Base-by-base conservation (phyloP, 257 asterid genomes). In the Nicotiana obtusifolia region DNA sequence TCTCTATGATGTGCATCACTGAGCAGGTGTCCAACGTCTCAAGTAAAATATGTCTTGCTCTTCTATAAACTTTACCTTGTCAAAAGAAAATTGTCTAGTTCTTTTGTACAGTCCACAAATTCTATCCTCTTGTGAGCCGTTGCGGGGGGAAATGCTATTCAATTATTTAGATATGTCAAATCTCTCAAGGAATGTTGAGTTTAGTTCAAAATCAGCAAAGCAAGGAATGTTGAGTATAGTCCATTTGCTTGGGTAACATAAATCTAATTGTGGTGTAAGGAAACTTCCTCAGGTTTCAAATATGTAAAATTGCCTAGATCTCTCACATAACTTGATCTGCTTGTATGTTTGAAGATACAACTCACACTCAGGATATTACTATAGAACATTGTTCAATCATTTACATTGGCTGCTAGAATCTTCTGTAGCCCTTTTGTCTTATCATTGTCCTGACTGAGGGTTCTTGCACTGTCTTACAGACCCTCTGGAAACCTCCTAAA, bases 401-500 rank as follows among this genome's bases (percentile, higher is more conserved):
- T 15, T 49, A 15, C 49, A 7, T 83, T 37, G 49, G 61, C n/a
- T 8, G 11, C 13, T 4, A 19, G n/a, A 35, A 52, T 3, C 15
- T 37, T 73, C 41, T 57, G n/a, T 59, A n/a, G 15, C 47, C 2
- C 41, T 15, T 61, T 61, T 37, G 6, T 59, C 53, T 44, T 24
- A 24, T 47, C 24, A 19, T 47, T 84, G 35, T 73, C 61, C 79
- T 47, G 62, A 47, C 14, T 73, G 7, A 24, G 61, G 83, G 73
- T 24, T 81, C 62, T 87, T 49, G 49, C 77, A 80, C 68, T 80
- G 84, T 69, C 86, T 81, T 19, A 79, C 88, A 94, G 92, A 85
- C 90, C 82, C 77, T 84, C 3, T 84, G 91, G 91, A 92, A 90
- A 87, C 88, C 90, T 37, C 86, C 90, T 56, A 94, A 91, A 87